Conservation (phyloP, 768 basidiomycete genomes). For the Roridomyces roridus region DNA sequence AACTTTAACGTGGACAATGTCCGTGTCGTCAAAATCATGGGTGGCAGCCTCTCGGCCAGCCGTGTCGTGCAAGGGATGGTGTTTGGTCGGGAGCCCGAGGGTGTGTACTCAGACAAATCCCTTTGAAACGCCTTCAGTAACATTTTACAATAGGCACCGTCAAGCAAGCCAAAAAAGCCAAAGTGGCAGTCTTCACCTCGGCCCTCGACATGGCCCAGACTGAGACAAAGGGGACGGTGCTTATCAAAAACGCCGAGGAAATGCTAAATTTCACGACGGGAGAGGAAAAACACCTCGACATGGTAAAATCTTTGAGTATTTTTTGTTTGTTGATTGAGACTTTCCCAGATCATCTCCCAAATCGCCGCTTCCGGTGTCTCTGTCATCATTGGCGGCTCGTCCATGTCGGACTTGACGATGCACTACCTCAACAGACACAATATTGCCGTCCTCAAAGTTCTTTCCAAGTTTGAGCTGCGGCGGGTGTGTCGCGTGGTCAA, state of each 20-base stretch:
- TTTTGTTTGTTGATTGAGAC: background rate
- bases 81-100: conserved; percentile 95
- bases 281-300: conserved; percentile 97
- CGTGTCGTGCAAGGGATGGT: conserved; percentile 98
- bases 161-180: conserved; percentile 84
- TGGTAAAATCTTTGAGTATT: conserved; percentile 49
- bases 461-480: conserved; percentile 97
- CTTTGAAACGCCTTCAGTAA: background rate
- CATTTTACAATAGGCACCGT: conserved; percentile 61
- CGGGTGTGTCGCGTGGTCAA: conserved; percentile 94
- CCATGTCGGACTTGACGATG: conserved; percentile 92
- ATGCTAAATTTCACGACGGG: conserved; percentile 97
- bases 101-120: conserved; percentile 41
- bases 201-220: conserved; percentile 94
- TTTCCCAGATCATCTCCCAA: conserved; percentile 89
- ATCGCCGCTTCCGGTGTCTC: conserved; percentile 95
- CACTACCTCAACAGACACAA: conserved; percentile 95
- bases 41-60: conserved; percentile 84
- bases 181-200: conserved; percentile 95
- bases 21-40: conserved; percentile 98
- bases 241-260: conserved; percentile 94
- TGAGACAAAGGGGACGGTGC: conserved; percentile 98
- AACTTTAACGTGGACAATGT: conserved; percentile 99
- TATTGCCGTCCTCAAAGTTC: conserved; percentile 95
- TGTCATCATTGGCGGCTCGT: conserved; percentile 91